Evolutionary conservation across 139 green algal genomes (phyloP).

Genomic region (Picochlorum sp.): DNA sequence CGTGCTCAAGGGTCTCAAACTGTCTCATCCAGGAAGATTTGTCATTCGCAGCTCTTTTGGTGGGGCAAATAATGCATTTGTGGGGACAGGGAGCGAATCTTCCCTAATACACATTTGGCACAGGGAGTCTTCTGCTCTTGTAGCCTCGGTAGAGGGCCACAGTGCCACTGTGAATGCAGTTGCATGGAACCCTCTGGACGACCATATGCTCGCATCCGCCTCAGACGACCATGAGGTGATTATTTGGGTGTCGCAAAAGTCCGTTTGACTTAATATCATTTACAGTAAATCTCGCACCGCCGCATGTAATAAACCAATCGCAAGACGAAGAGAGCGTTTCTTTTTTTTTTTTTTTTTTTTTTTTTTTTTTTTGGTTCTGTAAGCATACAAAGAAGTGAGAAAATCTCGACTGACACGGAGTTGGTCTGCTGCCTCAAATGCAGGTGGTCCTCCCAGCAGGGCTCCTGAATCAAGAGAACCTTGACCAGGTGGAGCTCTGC

Average conservation of each 20-base stretch:
- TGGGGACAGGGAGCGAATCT: slow-evolving; percentile 70
- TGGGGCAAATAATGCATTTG: slow-evolving; percentile 57
- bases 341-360: too few relatives aligned
- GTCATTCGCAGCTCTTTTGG: slow-evolving; percentile 79
- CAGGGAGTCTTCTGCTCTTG: slow-evolving; percentile 52
- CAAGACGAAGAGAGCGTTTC: too few relatives aligned
- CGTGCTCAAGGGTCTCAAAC: not conserved
- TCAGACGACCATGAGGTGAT: slow-evolving; percentile 24
- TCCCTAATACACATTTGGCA: slow-evolving; percentile 66
- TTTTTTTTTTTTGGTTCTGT: too few relatives aligned
- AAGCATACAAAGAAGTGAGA: too few relatives aligned
- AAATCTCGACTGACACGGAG: too few relatives aligned
- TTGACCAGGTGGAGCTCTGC: too few relatives aligned
- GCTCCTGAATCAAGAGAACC: too few relatives aligned
- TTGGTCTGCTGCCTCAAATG: too few relatives aligned
- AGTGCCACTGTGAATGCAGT: slow-evolving; percentile 72
- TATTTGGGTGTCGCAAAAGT: slow-evolving; percentile 18
- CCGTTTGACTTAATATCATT: not conserved
- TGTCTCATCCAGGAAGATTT: slow-evolving; percentile 42
- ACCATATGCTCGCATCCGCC: slow-evolving; percentile 18
- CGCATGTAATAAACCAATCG: too few relatives aligned
- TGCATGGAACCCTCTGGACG: slow-evolving; percentile 84
- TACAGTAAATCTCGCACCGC: too few relatives aligned
- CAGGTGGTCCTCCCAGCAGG: too few relatives aligned
- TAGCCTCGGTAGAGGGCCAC: slow-evolving; percentile 68